Conservation (phyloP, 345 rosid species). For the Luvunga scandens region DNA sequence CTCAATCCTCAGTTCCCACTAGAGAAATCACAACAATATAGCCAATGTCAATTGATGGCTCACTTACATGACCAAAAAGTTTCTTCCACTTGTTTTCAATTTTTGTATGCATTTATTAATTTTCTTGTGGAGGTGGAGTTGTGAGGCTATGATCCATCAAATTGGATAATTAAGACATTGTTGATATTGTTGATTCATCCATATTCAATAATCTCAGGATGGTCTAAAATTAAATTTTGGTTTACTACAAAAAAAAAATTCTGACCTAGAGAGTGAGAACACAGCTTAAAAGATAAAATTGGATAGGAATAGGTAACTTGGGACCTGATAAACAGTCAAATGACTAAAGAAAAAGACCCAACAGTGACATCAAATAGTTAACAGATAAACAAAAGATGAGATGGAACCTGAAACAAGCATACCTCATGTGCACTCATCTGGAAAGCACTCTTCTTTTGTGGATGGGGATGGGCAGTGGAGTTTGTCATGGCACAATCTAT, state of each 20-base stretch:
- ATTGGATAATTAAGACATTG: not conserved
- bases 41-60: not conserved
- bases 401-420: not conserved
- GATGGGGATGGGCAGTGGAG: constrained; percentile 28
- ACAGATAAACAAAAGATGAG: not conserved
- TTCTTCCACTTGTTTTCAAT: no score
- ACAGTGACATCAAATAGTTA: not conserved
- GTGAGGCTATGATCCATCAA: not conserved
- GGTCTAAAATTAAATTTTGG: not conserved
- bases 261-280: not conserved
- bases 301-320: not conserved
- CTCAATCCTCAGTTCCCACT: not conserved
- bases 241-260: not conserved
- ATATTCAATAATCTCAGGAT: not conserved
- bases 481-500: constrained; percentile 31
- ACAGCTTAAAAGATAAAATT: not conserved
- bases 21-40: not conserved
- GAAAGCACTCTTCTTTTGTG: constrained; percentile 50
- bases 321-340: not conserved
- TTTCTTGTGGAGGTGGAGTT: not conserved
- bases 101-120: not conserved
- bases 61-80: not conserved
- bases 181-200: not conserved
- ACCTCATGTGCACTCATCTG: constrained; percentile 90
- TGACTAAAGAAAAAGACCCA: not conserved